These are phyloP conservation scores for Coniosporium apollinis DNA, from an alignment of 495 filamentous ascomycete species.

Conservation along the genomic window DNA sequence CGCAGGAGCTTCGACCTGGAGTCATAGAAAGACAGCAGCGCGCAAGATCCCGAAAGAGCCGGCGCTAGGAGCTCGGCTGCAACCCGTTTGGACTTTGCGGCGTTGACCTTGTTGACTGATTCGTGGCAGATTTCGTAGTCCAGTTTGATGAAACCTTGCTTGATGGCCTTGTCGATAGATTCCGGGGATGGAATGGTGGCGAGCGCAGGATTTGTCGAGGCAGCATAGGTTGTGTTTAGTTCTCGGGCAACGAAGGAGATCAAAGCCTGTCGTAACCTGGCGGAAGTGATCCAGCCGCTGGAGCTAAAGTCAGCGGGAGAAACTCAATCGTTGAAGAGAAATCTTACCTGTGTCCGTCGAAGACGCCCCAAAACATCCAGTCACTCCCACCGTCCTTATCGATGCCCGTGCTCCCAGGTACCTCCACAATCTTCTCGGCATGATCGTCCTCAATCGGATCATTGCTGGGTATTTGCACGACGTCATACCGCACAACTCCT, in stretches of 20 bases:
- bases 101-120: slow-evolving; percentile 72
- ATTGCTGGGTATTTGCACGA: slow-evolving; percentile 90
- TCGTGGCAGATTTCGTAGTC: slow-evolving; percentile 89
- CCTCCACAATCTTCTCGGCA: slow-evolving; percentile 88
- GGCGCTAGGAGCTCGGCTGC: slow-evolving; percentile 86
- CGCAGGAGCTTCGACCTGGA: slow-evolving; percentile 63
- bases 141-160: slow-evolving; percentile 70
- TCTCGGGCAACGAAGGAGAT: slow-evolving; percentile 88
- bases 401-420: slow-evolving; percentile 41
- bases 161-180: slow-evolving; percentile 80
- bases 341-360: slow-evolving; percentile 83
- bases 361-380: slow-evolving; percentile 99
- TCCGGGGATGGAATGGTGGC: slow-evolving; percentile 49
- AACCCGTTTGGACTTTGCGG: slow-evolving; percentile 66
- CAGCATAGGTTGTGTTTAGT: slow-evolving; percentile 75
- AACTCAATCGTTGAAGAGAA: no score
- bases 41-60: slow-evolving; percentile 88
- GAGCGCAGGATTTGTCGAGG: slow-evolving; percentile 41
- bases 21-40: slow-evolving; percentile 92
- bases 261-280: slow-evolving; percentile 80
- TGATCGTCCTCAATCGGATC: slow-evolving; percentile 98
- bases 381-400: slow-evolving; percentile 47
- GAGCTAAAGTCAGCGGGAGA: no score
- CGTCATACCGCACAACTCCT: slow-evolving; percentile 87
- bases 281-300: slow-evolving; percentile 94